Evolutionary conservation across 2,329 filamentous ascomycete genomes (phyloP).

Genomic region (Beauveria varroae): DNA sequence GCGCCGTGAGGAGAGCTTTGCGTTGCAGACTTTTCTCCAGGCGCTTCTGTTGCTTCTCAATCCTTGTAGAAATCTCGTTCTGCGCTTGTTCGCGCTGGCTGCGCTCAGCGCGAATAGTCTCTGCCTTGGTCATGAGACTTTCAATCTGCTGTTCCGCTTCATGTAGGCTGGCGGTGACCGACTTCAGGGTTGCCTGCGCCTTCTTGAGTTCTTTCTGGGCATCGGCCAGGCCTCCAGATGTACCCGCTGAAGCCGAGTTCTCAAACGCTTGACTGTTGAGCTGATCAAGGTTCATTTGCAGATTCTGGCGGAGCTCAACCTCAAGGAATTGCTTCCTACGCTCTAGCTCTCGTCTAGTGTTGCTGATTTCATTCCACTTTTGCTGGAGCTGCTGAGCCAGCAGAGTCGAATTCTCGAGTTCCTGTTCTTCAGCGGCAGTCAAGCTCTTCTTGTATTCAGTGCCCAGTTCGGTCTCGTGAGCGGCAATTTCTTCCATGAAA

Average conservation of each 20-base stretch:
- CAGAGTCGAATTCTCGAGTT: conserved; percentile 63
- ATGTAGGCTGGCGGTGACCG: conserved; percentile 59
- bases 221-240: conserved; percentile 63
- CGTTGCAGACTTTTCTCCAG: conserved; percentile 91
- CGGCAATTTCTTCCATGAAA: conserved; percentile 65
- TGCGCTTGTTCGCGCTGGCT: conserved; percentile 62
- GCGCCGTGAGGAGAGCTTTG: conserved; percentile 69
- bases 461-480: conserved; percentile 71
- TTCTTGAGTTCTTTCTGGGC: conserved; percentile 76
- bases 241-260: conserved; percentile 43
- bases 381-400: conserved; percentile 67
- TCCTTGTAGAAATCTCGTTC: conserved; percentile 66
- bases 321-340: conserved; percentile 76
- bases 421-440: conserved; percentile 70
- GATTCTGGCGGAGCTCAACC: conserved; percentile 79
- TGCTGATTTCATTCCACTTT: conserved; percentile 68
- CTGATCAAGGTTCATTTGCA: conserved; percentile 80
- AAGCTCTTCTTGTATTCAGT: conserved; percentile 91
- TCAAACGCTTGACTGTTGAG: conserved; percentile 72
- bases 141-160: conserved; percentile 70
- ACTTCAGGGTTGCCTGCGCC: conserved; percentile 58
- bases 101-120: conserved; percentile 47
- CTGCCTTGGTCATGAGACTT: conserved; percentile 39
- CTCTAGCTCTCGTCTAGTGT: conserved; percentile 68
- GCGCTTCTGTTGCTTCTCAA: conserved; percentile 78